phyloP scores from a whole-genome alignment of 192 early-diverging fungal species.

The Backusella luteola region DNA sequence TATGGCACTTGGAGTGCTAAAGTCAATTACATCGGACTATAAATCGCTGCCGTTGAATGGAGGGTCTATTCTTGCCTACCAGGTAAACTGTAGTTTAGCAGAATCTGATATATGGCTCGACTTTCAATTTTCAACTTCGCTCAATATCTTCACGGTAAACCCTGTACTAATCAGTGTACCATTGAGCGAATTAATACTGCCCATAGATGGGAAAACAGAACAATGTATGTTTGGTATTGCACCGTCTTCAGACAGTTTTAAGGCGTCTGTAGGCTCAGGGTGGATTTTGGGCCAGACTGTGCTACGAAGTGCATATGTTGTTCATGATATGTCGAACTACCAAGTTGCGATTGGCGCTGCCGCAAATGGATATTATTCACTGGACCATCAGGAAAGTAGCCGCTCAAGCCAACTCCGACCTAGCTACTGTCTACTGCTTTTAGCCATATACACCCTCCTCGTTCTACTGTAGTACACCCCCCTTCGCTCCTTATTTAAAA shows the following conservation, averaged over 20 bases:
- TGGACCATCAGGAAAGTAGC: background rate
- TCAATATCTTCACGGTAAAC: background rate
- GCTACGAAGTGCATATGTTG: constrained; percentile 20
- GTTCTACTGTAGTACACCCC: background rate
- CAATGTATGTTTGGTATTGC: constrained; percentile 32
- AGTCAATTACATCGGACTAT: background rate
- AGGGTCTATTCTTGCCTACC: constrained; percentile 8
- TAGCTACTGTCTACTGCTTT: background rate
- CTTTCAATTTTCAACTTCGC: constrained; percentile 16
- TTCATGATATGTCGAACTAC: constrained; percentile 25
- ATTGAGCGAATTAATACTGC: constrained; percentile 13
- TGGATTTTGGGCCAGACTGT: constrained; percentile 29
- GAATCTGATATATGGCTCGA: constrained; percentile 10
- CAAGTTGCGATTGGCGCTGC: constrained; percentile 23
- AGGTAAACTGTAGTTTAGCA: constrained; percentile 10
- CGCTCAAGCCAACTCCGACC: background rate
- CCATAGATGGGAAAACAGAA: constrained; percentile 23
- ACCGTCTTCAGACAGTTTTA: background rate
- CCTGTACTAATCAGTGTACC: constrained; percentile 22
- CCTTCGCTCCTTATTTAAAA: background rate
- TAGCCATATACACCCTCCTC: background rate
- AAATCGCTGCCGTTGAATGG: background rate
- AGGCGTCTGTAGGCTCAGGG: background rate
- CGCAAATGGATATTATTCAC: constrained; percentile 10
- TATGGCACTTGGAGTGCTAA: background rate